These are phyloP conservation scores for Trichoderma hamatum DNA, from an alignment of 2,329 filamentous ascomycete genomes.

Conservation along the genomic window DNA sequence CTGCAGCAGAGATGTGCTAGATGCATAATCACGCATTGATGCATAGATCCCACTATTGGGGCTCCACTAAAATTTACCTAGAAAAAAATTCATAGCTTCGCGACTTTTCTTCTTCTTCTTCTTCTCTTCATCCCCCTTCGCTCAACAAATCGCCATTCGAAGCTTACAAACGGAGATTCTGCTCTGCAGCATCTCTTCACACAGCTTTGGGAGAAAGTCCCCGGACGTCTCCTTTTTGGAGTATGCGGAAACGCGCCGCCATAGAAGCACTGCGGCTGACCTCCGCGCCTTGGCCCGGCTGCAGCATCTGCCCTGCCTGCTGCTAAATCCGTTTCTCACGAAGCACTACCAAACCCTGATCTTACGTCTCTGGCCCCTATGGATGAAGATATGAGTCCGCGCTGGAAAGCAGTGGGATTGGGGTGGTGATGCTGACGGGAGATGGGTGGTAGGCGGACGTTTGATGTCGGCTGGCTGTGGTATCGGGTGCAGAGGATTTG, in stretches of 20 bases:
- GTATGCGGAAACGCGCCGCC: conserved; percentile 97
- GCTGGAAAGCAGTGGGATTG: conserved; percentile 32
- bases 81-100: conserved; percentile 36
- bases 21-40: conserved; percentile 28
- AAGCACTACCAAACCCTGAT: conserved; percentile 39
- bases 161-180: conserved; percentile 85
- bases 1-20: conserved; percentile 25
- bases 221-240: conserved; percentile 72
- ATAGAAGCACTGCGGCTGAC: conserved; percentile 98
- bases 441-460: conserved; percentile 49
- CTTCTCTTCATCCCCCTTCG: conserved; percentile 70
- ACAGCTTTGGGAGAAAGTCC: conserved; percentile 99
- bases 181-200: conserved; percentile 38
- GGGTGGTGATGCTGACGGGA: conserved; percentile 27
- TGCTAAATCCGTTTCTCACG: conserved; percentile 47
- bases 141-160: conserved; percentile 99
- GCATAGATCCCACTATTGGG: conserved; percentile 28
- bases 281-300: conserved; percentile 60
- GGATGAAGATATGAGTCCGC: conserved; percentile 91
- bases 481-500: conserved; percentile 60
- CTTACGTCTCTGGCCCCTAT: conserved; percentile 52
- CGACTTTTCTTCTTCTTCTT: conserved; percentile 34
- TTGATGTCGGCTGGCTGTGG: conserved; percentile 47
- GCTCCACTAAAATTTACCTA: conserved; percentile 30
- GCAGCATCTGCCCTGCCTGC: conserved; percentile 46